Conservation (phyloP, 805 yeast genomes). For the Ogataea methanolica region DNA sequence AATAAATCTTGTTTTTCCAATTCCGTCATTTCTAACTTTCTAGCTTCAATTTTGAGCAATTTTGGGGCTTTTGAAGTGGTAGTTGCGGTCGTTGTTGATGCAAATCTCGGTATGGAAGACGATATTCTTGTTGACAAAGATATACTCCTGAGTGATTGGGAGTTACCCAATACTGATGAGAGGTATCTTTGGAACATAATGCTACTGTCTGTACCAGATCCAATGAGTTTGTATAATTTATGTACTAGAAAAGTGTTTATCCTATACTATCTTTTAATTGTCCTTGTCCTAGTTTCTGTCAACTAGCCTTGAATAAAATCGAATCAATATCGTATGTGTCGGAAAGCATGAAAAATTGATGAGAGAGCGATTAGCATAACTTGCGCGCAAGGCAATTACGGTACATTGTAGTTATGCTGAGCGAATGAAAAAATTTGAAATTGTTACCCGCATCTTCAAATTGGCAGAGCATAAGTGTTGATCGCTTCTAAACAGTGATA, state of each 20-base stretch:
- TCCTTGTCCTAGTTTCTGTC: too few species aligned
- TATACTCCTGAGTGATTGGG: not conserved
- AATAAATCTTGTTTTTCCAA: slow-evolving; percentile 76
- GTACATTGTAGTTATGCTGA: slow-evolving; percentile 21
- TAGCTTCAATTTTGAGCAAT: slow-evolving; percentile 30
- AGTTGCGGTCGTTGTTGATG: slow-evolving; percentile 6
- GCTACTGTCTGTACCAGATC: too few species aligned
- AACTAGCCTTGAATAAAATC: too few species aligned
- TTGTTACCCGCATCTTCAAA: not conserved
- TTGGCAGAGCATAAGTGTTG: not conserved
- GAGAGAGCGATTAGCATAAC: not conserved
- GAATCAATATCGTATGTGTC: too few species aligned
- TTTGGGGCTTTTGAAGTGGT: slow-evolving; percentile 11
- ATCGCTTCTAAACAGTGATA: not conserved
- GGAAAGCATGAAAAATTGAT: not conserved
- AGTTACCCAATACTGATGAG: not conserved
- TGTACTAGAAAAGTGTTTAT: too few species aligned
- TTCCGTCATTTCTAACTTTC: slow-evolving; percentile 53
- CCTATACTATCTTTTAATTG: too few species aligned
- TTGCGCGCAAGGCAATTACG: not conserved
- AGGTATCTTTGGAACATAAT: slow-evolving; percentile 2
- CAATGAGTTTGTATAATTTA: too few species aligned
- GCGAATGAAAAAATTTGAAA: slow-evolving; percentile 22
- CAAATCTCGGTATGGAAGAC: slow-evolving; percentile 7
- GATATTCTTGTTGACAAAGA: not conserved